phyloP scores from a whole-genome alignment of 2,329 filamentous ascomycete genomes.

The Trichophyton verrucosum region DNA sequence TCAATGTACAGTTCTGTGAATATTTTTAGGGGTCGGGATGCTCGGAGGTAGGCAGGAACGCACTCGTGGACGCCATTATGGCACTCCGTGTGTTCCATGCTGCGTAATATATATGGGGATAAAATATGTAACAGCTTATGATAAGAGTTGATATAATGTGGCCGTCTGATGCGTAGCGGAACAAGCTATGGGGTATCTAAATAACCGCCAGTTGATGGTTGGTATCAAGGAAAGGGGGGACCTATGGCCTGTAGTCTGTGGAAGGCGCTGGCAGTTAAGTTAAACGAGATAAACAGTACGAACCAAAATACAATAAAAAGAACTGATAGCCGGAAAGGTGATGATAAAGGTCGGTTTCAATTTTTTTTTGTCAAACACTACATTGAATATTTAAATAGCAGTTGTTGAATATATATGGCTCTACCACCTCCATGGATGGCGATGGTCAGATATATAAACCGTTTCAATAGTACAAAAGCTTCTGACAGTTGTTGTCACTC shows the following conservation, averaged over 20 bases:
- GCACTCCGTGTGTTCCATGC: not conserved
- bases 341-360: not conserved
- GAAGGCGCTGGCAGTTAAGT: not conserved
- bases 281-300: not conserved
- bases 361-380: constrained; percentile 1
- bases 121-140: not conserved
- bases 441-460: not conserved
- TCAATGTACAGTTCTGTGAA: not conserved
- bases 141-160: not conserved
- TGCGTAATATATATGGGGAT: not conserved
- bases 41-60: not conserved
- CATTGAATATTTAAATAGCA: not conserved
- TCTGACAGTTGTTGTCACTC: no score
- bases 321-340: not conserved
- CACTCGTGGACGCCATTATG: not conserved
- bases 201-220: not conserved
- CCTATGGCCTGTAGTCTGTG: not conserved
- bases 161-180: not conserved
- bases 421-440: not conserved
- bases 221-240: not conserved
- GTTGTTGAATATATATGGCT: not conserved
- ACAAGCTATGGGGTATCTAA: not conserved
- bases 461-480: no score
- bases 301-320: not conserved
- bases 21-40: not conserved